phyloP scores from a whole-genome alignment of 1,139 yeast genomes.

The Candida albicans region DNA sequence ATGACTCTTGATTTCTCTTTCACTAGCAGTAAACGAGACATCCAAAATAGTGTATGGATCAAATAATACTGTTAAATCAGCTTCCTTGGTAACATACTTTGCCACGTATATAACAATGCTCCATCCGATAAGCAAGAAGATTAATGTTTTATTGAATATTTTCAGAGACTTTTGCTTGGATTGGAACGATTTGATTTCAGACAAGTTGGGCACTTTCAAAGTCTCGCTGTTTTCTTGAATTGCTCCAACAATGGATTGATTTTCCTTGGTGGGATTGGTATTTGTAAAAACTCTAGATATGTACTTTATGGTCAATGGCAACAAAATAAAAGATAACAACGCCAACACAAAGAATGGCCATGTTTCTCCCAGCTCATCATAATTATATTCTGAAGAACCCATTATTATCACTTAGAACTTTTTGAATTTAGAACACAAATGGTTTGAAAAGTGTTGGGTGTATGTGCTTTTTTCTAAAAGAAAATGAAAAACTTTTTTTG shows the following conservation, averaged over 20 bases:
- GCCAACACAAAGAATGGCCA: constrained; percentile 95
- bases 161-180: constrained; percentile 36
- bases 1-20: constrained; percentile 74
- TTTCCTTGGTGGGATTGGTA: constrained; percentile 24
- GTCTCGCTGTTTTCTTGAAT: constrained; percentile 29
- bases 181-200: constrained; percentile 43
- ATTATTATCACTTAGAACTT: constrained; percentile 4
- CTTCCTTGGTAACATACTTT: constrained; percentile 47
- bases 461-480: constrained; percentile 1
- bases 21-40: constrained; percentile 64
- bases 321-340: constrained; percentile 54
- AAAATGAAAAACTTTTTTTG: neutral
- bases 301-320: constrained; percentile 66
- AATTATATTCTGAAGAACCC: constrained; percentile 55
- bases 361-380: constrained; percentile 89
- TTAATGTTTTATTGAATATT: constrained; percentile 46
- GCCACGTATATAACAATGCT: constrained; percentile 51
- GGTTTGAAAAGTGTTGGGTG: neutral
- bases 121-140: constrained; percentile 69
- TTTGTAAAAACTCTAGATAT: constrained; percentile 26
- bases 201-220: constrained; percentile 41
- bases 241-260: constrained; percentile 33
- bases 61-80: constrained; percentile 51
- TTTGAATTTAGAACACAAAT: neutral
- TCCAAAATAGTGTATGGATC: constrained; percentile 92